Evolutionary conservation across 2,329 filamentous ascomycete species (phyloP), one percentile per base, ranked within the genome.

Genomic region (Ceratocystiopsis minuta): DNA sequence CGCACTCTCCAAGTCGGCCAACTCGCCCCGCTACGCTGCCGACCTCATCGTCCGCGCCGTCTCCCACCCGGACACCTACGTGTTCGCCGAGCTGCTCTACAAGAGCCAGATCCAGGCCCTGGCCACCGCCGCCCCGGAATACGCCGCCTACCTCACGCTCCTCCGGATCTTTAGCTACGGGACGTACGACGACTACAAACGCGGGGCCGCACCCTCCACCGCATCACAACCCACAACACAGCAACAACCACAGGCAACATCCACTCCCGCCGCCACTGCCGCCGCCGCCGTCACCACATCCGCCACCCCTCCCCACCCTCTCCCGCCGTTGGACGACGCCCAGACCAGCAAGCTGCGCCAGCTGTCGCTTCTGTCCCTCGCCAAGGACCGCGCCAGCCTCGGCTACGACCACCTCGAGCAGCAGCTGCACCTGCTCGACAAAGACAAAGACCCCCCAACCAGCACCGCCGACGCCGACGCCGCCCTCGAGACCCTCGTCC

Each of bases 121-220:
- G 37, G 66, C 66, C 34, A 57, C 58, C 10, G 55, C 54, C 16
- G 49, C 52, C n/a, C 56, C 68, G 33, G 80, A 92, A 39, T 73
- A 79, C 52, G 62, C 67, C 2, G 51, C 63, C 4, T 62, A 84
- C 59, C 67, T 90, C 40, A 72, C 66, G 2, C 70, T 93, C 14
- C 78, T 98, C 37, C 72, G 87, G 59, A 78, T 92, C 53, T 98
- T 98, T 61, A 83, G 86, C 45, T 85, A 90, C 68, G 90, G 88
- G 46, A 94, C 85, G 45, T 95, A 85, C 66, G 64, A 72, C 45
- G 73, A 79, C 51, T 95, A 94, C 65, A 54, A 49, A 53, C n/a
- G 56, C 13, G 38, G 43, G 24, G 10, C 31, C 1, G 45, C 15
- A 10, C 35, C 43, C 4, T 24, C 36, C 10, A 7, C 36, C n/a